A percentile compares a stretch with the other conserved stretches of the same genome.
Conservation (phyloP, 495 filamentous ascomycete genomes). For the Bathelium albidoporum region DNA sequence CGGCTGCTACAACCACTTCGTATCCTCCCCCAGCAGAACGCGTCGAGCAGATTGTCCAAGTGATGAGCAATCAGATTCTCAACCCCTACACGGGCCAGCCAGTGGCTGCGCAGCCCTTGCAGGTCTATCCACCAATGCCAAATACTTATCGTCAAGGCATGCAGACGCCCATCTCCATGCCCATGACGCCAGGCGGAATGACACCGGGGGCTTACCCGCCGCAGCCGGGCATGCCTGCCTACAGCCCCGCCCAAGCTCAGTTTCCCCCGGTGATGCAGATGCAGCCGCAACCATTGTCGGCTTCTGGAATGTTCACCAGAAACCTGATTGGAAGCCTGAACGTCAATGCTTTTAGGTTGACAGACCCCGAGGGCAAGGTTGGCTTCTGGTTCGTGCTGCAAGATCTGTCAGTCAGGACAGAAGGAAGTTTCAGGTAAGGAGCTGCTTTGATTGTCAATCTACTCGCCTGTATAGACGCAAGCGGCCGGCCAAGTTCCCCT, state of each 20-base stretch:
- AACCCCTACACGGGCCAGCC: neutral
- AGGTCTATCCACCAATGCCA: neutral
- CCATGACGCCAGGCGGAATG: conserved; percentile 1
- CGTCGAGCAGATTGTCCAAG: neutral
- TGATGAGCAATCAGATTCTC: neutral
- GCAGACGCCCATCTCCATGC: conserved; percentile 4
- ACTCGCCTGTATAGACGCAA: conserved; percentile 19
- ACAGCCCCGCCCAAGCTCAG: conserved; percentile 30
- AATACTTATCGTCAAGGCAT: conserved; percentile 6
- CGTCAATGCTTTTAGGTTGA: conserved; percentile 80
- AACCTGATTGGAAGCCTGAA: conserved; percentile 92
- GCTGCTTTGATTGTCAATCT: neutral
- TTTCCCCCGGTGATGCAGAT: conserved; percentile 34
- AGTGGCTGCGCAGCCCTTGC: neutral
- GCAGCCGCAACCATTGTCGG: conserved; percentile 33
- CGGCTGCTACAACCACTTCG: conserved; percentile 65
- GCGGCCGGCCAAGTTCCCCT: neutral
- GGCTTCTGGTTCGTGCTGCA: conserved; percentile 97
- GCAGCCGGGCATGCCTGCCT: conserved; percentile 24
- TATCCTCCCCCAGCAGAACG: conserved; percentile 48
- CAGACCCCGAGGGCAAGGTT: conserved; percentile 70
- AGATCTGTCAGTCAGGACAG: conserved; percentile 87
- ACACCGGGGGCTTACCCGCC: neutral
- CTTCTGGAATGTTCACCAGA: conserved; percentile 86
- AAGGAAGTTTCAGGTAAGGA: conserved; percentile 76